Conservation (phyloP, 345 rosid genomes). For the Euphorbia tirucalli region DNA sequence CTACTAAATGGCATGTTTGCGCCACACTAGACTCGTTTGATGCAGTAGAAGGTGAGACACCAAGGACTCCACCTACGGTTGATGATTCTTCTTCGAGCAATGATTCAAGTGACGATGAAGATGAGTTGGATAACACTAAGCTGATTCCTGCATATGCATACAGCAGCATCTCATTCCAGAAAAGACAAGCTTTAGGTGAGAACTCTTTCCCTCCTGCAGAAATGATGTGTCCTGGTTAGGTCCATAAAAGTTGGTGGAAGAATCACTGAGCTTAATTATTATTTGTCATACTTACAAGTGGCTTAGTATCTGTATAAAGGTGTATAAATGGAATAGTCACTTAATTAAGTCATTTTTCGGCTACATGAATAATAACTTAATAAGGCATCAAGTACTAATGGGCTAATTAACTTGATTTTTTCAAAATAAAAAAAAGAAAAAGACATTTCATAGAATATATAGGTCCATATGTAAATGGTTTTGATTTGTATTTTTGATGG, state of each 20-base stretch:
- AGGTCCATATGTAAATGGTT: neutral
- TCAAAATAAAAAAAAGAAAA: too few species aligned
- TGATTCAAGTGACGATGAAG: conserved; percentile 72
- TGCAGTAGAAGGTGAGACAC: conserved; percentile 63
- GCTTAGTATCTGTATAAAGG: neutral
- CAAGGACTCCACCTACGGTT: conserved; percentile 21
- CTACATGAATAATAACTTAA: too few species aligned
- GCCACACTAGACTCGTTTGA: conserved; percentile 76
- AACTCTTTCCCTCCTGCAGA: neutral
- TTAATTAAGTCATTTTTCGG: too few species aligned
- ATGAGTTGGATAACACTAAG: conserved; percentile 69
- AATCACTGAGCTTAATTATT: neutral
- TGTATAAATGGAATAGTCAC: too few species aligned
- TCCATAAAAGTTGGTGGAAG: too few species aligned
- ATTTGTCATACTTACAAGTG: neutral
- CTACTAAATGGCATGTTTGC: conserved; percentile 91
- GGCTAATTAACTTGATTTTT: too few species aligned
- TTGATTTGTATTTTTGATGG: conserved; percentile 9
- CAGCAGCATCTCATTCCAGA: conserved; percentile 80
- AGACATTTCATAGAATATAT: too few species aligned
- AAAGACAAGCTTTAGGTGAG: conserved; percentile 87
- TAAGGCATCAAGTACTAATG: too few species aligned
- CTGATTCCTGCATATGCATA: conserved; percentile 66
- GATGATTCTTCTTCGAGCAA: conserved; percentile 16
- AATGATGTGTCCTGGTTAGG: neutral